Evolutionary conservation across 164 flowering plant genomes (phyloP), one percentile per base, ranked within the genome.

Genomic region (Paratinospora sagittata): DNA sequence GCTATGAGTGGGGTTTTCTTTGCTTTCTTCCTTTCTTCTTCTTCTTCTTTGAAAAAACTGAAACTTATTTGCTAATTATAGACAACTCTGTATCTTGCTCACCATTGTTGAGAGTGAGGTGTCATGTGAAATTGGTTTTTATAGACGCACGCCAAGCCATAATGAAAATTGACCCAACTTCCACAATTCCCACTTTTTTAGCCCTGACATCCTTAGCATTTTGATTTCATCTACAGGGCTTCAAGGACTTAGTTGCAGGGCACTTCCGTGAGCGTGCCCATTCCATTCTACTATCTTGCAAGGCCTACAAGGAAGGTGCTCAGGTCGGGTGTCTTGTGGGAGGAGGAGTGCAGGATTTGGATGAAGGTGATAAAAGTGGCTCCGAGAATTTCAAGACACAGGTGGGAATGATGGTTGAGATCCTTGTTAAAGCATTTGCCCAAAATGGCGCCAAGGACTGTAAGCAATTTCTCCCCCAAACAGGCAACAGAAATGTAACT

Each of bases 261-360:
- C 69, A 66, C 37, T 66, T 66, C 16, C 58, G 70, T n/a, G 70
- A 43, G 33, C 58, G 41, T 13, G 70, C 70, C 0, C 58, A 67
- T 43, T 16, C 58, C 17, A 67, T 67, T 45, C 58, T 67, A 14
- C 19, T 67, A 27, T 34, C 70, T 26, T 67, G 70, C 27, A 67
- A 67, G 45, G 70, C 70, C 21, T 67, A 67, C 14, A 45, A 11
- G 8, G 70, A 67, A 8, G 70, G 70, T 23, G 70, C 70, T 67
- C 58, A 67, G 7, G 70, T 43, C 3, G 70, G 70, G 6, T 43
- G 34, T 43, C 58, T 45, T 26, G 57, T 16, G n/a, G n/a, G n/a
- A 12, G 70, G 27, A 43, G 70, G 58, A 67, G 70, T 45, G 13
- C 58, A 45, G 34, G 70, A 67, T 27, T 27, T 45, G 47, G 58